phyloP scores from a whole-genome alignment of 768 basidiomycete species.

The Leccinum boreale region DNA sequence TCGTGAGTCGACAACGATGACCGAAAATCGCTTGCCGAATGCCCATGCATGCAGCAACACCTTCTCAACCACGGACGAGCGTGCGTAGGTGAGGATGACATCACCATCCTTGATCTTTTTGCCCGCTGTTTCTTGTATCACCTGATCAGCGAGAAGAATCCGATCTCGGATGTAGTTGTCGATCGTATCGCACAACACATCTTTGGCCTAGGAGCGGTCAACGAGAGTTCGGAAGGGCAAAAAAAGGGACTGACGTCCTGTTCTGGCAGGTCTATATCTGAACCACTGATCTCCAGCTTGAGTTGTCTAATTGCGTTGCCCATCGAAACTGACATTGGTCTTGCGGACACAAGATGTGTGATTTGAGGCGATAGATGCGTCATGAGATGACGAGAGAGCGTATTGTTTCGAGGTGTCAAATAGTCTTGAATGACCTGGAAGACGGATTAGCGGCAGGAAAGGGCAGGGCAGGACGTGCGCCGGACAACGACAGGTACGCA shows the following conservation, averaged over 20 bases:
- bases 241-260: constrained; percentile 68
- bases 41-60: constrained; percentile 75
- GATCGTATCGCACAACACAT: constrained; percentile 77
- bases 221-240: background rate
- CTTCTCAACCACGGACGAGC: constrained; percentile 96
- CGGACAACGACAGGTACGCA: constrained; percentile 36
- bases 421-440: constrained; percentile 87
- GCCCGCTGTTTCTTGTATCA: constrained; percentile 84
- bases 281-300: constrained; percentile 90
- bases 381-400: constrained; percentile 87
- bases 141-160: constrained; percentile 89
- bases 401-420: constrained; percentile 79
- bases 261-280: constrained; percentile 91
- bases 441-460: constrained; percentile 2
- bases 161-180: constrained; percentile 93
- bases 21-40: constrained; percentile 77
- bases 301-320: constrained; percentile 92
- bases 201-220: constrained; percentile 67
- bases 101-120: constrained; percentile 96
- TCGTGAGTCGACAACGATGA: constrained; percentile 92
- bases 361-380: constrained; percentile 93
- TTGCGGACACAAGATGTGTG: constrained; percentile 79
- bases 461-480: background rate
- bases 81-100: constrained; percentile 88
- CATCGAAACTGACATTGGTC: constrained; percentile 92